phyloP scores from a whole-genome alignment of 192 early-diverging fungal genomes.

The Spinellus fusiger region DNA sequence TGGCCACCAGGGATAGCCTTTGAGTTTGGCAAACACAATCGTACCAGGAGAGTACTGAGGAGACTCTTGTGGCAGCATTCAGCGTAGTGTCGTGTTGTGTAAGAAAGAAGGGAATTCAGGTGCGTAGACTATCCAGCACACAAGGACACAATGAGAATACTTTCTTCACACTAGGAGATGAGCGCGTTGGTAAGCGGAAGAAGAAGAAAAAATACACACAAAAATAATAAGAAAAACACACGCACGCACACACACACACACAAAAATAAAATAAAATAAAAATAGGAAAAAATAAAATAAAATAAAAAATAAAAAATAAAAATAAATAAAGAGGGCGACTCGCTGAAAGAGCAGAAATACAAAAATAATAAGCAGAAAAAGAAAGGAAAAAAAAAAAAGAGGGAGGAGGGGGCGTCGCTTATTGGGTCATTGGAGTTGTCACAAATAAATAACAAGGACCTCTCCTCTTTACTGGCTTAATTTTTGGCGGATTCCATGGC shows the following conservation, averaged over 20 bases:
- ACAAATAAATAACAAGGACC: neutral
- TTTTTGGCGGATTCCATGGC: too few species aligned
- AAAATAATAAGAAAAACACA: neutral
- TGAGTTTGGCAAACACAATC: slow-evolving; percentile 52
- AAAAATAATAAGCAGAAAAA: slow-evolving; percentile 8
- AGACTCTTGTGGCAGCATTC: neutral
- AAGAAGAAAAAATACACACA: slow-evolving; percentile 3
- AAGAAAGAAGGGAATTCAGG: neutral
- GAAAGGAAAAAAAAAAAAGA: slow-evolving; percentile 14
- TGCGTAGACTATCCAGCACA: too few species aligned
- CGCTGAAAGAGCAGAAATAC: too few species aligned
- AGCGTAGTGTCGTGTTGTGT: neutral
- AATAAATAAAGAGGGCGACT: neutral
- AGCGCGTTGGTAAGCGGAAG: neutral
- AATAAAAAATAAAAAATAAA: slow-evolving; percentile 3
- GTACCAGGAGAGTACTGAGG: slow-evolving; percentile 42
- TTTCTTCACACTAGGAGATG: neutral
- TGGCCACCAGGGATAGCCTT: slow-evolving; percentile 60
- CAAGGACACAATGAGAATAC: too few species aligned
- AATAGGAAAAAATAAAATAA: neutral
- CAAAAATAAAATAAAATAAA: neutral
- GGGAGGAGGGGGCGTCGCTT: neutral
- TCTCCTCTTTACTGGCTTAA: neutral
- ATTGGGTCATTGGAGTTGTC: neutral
- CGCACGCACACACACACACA: neutral